Percentiles rank a stretch among this genome's conserved stretches.
These are phyloP conservation scores for Durotheca rogersii DNA, from an alignment of 495 filamentous ascomycete genomes.

Conservation along the genomic window DNA sequence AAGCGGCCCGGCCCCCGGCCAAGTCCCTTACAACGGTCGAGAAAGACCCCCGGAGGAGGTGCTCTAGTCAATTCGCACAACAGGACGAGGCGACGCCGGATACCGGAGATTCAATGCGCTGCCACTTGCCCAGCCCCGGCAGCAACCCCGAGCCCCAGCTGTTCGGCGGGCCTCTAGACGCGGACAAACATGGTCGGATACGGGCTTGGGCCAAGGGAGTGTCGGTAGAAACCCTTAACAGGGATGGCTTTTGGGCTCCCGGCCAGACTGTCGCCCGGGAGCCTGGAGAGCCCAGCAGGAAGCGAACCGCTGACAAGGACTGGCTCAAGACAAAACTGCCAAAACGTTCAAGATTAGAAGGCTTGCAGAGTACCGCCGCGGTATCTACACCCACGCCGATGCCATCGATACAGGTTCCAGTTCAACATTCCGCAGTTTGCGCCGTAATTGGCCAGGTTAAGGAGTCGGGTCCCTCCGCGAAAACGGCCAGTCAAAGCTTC, in stretches of 20 bases:
- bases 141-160: conserved; percentile 27
- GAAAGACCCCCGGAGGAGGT: neutral
- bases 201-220: conserved; percentile 28
- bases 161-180: neutral
- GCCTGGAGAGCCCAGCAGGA: conserved; percentile 6
- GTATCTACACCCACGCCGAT: conserved; percentile 28
- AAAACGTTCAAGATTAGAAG: conserved; percentile 24
- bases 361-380: conserved; percentile 13
- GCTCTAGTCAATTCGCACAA: neutral
- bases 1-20: conserved; percentile 1
- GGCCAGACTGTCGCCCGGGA: neutral
- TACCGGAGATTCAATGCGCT: conserved; percentile 22
- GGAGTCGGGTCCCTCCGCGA: neutral
- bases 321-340: conserved; percentile 30
- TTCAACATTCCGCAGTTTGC: conserved; percentile 11
- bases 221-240: conserved; percentile 9
- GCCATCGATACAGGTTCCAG: neutral
- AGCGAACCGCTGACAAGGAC: conserved; percentile 20
- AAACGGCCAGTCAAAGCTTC: conserved; percentile 22
- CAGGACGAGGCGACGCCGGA: conserved; percentile 12
- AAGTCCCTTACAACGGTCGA: conserved; percentile 8
- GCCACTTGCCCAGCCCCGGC: conserved; percentile 33
- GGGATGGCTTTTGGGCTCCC: conserved; percentile 36
- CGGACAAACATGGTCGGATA: conserved; percentile 24
- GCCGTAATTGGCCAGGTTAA: neutral